These are phyloP conservation scores for Talaromyces proteolyticus DNA, from an alignment of 495 filamentous ascomycete species.

Conservation along the genomic window DNA sequence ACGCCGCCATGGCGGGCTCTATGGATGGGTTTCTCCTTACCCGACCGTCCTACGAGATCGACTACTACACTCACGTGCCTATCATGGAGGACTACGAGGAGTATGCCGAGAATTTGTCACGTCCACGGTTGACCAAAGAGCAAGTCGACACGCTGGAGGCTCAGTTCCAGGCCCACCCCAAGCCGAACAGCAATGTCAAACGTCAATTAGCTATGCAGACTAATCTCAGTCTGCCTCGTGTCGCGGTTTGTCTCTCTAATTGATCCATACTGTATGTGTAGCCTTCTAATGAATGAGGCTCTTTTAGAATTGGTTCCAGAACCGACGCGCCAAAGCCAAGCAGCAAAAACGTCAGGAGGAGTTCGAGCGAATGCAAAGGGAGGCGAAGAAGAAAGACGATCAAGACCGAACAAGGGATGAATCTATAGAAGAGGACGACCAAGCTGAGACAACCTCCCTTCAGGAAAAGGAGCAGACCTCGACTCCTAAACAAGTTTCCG, in stretches of 20 bases:
- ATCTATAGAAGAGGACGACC: constrained; percentile 16
- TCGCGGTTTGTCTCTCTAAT: constrained; percentile 55
- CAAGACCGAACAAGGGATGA: constrained; percentile 12
- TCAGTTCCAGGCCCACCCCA: constrained; percentile 69
- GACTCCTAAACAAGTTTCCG: constrained; percentile 26
- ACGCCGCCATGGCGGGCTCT: constrained; percentile 36
- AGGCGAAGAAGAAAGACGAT: constrained; percentile 44
- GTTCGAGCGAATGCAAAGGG: constrained; percentile 47
- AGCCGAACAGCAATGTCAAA: constrained; percentile 72
- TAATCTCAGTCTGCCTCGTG: constrained; percentile 65
- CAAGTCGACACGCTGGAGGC: constrained; percentile 73
- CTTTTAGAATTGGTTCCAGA: constrained; percentile 87
- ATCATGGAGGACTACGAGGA: constrained; percentile 44
- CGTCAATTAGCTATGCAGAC: constrained; percentile 66
- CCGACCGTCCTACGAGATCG: constrained; percentile 37
- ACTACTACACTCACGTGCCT: constrained; percentile 39
- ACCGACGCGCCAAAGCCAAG: constrained; percentile 78
- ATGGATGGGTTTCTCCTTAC: constrained; percentile 39
- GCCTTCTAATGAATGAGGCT: background rate
- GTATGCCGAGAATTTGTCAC: constrained; percentile 45
- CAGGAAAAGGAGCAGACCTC: constrained; percentile 21
- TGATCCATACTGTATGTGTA: background rate
- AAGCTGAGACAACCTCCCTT: constrained; percentile 22
- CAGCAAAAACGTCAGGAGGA: constrained; percentile 69
- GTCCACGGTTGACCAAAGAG: constrained; percentile 71